phyloP scores from a whole-genome alignment of 352 stramenopile genomes.

The Globisporangium polare region DNA sequence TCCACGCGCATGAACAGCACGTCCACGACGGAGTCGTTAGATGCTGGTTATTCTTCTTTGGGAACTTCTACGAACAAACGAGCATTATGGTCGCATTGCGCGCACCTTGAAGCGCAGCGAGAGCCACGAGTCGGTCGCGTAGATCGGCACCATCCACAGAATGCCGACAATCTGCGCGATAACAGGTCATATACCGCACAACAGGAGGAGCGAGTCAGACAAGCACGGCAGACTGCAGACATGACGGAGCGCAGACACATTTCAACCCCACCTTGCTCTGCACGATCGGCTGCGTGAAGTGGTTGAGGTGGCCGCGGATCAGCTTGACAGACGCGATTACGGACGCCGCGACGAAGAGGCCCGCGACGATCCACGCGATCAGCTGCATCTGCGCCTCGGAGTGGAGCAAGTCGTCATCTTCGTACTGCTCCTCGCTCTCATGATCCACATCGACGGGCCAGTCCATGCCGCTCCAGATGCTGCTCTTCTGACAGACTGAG shows the following conservation, averaged over 20 bases:
- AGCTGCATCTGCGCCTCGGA: constrained; percentile 63
- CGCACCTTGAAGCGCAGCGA: constrained; percentile 93
- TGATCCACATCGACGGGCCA: constrained; percentile 6
- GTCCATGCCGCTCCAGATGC: background rate
- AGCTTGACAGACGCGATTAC: constrained; percentile 88
- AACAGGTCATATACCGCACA: constrained; percentile 12
- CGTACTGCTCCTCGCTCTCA: constrained; percentile 7
- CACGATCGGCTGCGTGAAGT: constrained; percentile 92
- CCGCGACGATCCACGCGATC: constrained; percentile 82
- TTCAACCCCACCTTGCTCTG: constrained; percentile 89
- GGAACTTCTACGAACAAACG: background rate
- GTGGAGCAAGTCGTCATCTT: constrained; percentile 13
- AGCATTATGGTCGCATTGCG: background rate
- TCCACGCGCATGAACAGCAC: background rate
- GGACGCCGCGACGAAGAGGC: constrained; percentile 87
- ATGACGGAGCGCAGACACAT: background rate
- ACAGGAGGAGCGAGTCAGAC: background rate
- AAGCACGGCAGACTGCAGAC: background rate
- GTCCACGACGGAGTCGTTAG: background rate
- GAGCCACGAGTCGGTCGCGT: constrained; percentile 96
- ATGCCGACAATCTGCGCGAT: constrained; percentile 93
- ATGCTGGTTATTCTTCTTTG: background rate
- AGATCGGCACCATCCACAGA: constrained; percentile 99
- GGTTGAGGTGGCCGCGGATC: constrained; percentile 88
- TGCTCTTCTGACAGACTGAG: background rate